Evolutionary conservation across 2,329 filamentous ascomycete genomes (phyloP).

Genomic region (Talaromyces marneffei): DNA sequence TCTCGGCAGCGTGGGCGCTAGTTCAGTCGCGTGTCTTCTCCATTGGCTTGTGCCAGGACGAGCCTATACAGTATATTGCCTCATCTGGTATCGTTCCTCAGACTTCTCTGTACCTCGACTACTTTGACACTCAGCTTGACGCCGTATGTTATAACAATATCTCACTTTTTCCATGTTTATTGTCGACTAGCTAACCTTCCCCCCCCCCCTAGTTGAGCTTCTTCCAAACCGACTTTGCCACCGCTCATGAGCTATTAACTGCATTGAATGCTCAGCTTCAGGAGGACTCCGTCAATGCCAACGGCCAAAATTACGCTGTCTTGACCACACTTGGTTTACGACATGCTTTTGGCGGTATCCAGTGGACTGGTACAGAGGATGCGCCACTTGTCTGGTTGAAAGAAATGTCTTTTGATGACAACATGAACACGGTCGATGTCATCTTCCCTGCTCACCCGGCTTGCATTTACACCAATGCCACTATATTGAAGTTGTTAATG

Average conservation of each 20-base stretch:
- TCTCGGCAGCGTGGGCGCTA: slow-evolving; percentile 40
- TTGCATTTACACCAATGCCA: slow-evolving; percentile 35
- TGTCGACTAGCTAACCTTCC: too few relatives aligned
- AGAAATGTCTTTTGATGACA: slow-evolving; percentile 38
- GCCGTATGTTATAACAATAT: slow-evolving; percentile 23
- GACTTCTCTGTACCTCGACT: slow-evolving; percentile 46
- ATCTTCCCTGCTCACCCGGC: slow-evolving; percentile 36
- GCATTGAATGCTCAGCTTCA: slow-evolving; percentile 41
- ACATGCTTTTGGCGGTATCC: slow-evolving; percentile 47
- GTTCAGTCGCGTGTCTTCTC: slow-evolving; percentile 36
- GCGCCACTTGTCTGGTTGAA: slow-evolving; percentile 41
- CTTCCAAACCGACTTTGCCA: slow-evolving; percentile 45
- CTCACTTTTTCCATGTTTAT: neutral
- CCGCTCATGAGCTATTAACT: slow-evolving; percentile 29
- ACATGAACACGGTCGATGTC: slow-evolving; percentile 39
- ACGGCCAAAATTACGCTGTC: slow-evolving; percentile 44
- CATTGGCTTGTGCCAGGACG: slow-evolving; percentile 45
- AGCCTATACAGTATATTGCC: slow-evolving; percentile 47
- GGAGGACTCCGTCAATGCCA: slow-evolving; percentile 40
- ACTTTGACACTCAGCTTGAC: slow-evolving; percentile 39
- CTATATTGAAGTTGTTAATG: slow-evolving; percentile 37
- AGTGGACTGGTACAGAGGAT: slow-evolving; percentile 45
- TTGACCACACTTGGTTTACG: slow-evolving; percentile 48
- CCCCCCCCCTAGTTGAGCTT: slow-evolving; percentile 25
- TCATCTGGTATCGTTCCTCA: slow-evolving; percentile 33